phyloP scores from a whole-genome alignment of 352 stramenopile species.

The Lagenidium sp. region DNA sequence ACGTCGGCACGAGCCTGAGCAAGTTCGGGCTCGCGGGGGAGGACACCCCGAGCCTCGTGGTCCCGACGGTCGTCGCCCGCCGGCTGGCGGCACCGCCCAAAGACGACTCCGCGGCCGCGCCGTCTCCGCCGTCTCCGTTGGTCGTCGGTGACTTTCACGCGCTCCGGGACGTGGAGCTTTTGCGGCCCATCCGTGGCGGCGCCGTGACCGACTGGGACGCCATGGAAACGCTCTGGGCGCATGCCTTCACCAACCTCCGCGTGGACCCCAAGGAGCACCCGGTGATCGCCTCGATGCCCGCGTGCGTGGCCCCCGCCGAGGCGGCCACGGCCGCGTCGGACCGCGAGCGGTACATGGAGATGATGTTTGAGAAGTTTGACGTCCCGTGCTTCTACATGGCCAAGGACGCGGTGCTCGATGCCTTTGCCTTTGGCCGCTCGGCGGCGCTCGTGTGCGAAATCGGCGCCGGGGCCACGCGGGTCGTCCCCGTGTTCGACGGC shows the following conservation, averaged over 20 bases:
- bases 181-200: slow-evolving; percentile 42
- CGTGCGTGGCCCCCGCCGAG: slow-evolving; percentile 69
- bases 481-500: slow-evolving; percentile 88
- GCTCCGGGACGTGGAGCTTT: slow-evolving; percentile 46
- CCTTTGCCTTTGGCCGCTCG: slow-evolving; percentile 86
- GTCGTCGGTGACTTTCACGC: slow-evolving; percentile 50
- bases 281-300: slow-evolving; percentile 63
- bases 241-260: slow-evolving; percentile 65
- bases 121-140: too few relatives aligned
- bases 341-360: slow-evolving; percentile 74
- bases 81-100: slow-evolving; percentile 6
- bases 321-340: slow-evolving; percentile 47
- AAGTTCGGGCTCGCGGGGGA: slow-evolving; percentile 95
- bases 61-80: slow-evolving; percentile 62
- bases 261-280: slow-evolving; percentile 63
- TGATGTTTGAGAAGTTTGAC: slow-evolving; percentile 92
- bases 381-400: slow-evolving; percentile 87
- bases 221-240: slow-evolving; percentile 74
- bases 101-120: not conserved
- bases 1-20: slow-evolving; percentile 85
- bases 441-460: slow-evolving; percentile 86
- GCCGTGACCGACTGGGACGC: slow-evolving; percentile 77
- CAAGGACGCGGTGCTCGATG: slow-evolving; percentile 84
- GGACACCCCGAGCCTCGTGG: slow-evolving; percentile 87
- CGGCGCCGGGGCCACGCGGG: slow-evolving; percentile 73